Evolutionary conservation across 176 grass and related monocot species (phyloP).

Genomic region (Juncus inflexus): DNA sequence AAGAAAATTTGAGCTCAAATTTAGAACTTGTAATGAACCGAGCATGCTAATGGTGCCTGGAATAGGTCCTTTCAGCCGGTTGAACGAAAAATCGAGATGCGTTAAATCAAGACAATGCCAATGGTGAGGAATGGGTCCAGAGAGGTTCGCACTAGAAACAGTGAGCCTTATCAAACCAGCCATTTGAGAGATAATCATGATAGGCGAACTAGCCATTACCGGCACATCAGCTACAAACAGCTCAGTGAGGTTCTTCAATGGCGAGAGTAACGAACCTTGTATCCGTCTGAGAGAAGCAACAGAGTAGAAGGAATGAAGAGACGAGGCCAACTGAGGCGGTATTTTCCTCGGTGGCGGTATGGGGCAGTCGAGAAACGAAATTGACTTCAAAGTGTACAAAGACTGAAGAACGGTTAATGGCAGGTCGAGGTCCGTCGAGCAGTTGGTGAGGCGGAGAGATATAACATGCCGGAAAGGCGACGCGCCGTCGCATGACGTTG

Average conservation of each 20-base stretch:
- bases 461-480: constrained; percentile 62
- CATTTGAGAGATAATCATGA: constrained; percentile 76
- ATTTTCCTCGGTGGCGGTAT: constrained; percentile 46
- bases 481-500: constrained; percentile 58
- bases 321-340: constrained; percentile 42
- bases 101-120: constrained; percentile 80
- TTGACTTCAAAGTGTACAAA: constrained; percentile 50
- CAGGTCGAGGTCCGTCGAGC: constrained; percentile 66
- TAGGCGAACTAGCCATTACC: constrained; percentile 41
- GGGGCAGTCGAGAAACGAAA: constrained; percentile 55
- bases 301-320: constrained; percentile 64
- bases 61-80: constrained; percentile 60
- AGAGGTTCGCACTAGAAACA: constrained; percentile 69
- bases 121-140: constrained; percentile 71
- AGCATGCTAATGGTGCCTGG: constrained; percentile 66
- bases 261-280: constrained; percentile 65
- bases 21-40: constrained; percentile 47
- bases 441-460: constrained; percentile 68
- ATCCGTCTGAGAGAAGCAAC: constrained; percentile 55
- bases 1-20: constrained; percentile 83
- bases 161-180: constrained; percentile 41
- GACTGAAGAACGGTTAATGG: constrained; percentile 52
- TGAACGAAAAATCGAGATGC: constrained; percentile 75
- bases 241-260: constrained; percentile 65
- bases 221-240: constrained; percentile 53